A percentile compares a stretch with the other conserved stretches of the same genome.
Conservation (phyloP, 306 rosid species). For the Bauhinia variegata region DNA sequence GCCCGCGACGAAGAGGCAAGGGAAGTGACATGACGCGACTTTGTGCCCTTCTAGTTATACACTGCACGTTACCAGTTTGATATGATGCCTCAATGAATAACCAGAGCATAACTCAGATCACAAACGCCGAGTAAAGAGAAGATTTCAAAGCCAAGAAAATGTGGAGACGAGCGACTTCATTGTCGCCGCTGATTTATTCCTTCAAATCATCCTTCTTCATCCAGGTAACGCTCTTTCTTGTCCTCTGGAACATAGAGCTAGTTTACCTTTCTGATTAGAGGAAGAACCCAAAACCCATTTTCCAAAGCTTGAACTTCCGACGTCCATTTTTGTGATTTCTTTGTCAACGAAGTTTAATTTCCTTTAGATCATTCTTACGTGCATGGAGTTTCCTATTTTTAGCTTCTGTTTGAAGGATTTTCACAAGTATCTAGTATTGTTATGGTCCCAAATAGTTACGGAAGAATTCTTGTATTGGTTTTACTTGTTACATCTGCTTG, state of each 20-base stretch:
- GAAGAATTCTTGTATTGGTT: not conserved
- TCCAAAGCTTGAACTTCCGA: not conserved
- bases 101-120: not conserved
- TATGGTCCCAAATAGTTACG: not conserved
- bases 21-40: no score
- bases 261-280: not conserved
- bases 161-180: slow-evolving; percentile 63
- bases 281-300: not conserved
- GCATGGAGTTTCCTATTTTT: not conserved
- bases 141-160: slow-evolving; percentile 15
- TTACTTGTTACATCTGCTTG: not conserved
- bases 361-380: not conserved
- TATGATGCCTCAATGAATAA: slow-evolving; percentile 34
- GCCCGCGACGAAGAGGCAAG: no score
- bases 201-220: slow-evolving; percentile 38
- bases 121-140: not conserved
- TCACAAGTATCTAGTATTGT: not conserved
- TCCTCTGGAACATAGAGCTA: not conserved
- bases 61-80: slow-evolving; percentile 25
- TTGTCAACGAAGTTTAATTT: not conserved
- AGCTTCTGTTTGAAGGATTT: not conserved
- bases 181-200: slow-evolving; percentile 40
- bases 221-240: slow-evolving; percentile 37
- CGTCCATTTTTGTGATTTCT: no score
- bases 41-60: no score